These are phyloP conservation scores for Paraglomus brasilianum DNA, from an alignment of 192 early-diverging fungal species.

Conservation along the genomic window DNA sequence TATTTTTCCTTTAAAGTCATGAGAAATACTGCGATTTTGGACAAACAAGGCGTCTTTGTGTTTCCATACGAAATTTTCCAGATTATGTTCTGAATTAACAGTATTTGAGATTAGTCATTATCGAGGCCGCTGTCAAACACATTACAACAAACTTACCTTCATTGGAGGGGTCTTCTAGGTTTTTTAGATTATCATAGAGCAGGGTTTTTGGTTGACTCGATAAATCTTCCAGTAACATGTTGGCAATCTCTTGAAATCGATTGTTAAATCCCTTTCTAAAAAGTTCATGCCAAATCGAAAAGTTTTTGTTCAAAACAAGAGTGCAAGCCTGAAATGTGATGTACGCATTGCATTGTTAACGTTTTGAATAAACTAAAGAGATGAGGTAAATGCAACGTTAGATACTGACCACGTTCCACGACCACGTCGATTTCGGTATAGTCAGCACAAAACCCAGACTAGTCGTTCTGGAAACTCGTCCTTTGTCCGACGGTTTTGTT, in stretches of 20 bases:
- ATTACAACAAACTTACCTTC: constrained; percentile 38
- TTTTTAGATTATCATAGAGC: constrained; percentile 35
- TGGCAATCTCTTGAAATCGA: constrained; percentile 42
- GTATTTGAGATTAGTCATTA: no score
- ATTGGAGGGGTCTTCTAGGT: constrained; percentile 38
- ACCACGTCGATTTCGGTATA: constrained; percentile 9
- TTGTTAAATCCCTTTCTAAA: constrained; percentile 43
- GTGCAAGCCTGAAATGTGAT: constrained; percentile 34
- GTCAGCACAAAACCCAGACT: constrained; percentile 24
- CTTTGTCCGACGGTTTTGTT: background rate
- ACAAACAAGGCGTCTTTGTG: background rate
- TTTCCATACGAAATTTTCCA: constrained; percentile 28
- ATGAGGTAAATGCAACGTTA: background rate
- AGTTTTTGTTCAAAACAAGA: constrained; percentile 33
- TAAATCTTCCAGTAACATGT: constrained; percentile 34
- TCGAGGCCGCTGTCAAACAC: background rate
- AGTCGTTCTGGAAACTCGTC: constrained; percentile 3
- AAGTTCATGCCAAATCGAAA: constrained; percentile 47
- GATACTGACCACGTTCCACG: constrained; percentile 26
- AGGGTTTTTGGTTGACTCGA: constrained; percentile 43
- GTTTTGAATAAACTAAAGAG: background rate
- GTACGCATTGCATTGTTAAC: background rate
- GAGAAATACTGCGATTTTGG: no score
- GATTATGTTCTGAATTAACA: constrained; percentile 5
- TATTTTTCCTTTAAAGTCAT: constrained; percentile 11